Conservation (phyloP, 768 basidiomycete species). For the Tulasnella sp. region DNA sequence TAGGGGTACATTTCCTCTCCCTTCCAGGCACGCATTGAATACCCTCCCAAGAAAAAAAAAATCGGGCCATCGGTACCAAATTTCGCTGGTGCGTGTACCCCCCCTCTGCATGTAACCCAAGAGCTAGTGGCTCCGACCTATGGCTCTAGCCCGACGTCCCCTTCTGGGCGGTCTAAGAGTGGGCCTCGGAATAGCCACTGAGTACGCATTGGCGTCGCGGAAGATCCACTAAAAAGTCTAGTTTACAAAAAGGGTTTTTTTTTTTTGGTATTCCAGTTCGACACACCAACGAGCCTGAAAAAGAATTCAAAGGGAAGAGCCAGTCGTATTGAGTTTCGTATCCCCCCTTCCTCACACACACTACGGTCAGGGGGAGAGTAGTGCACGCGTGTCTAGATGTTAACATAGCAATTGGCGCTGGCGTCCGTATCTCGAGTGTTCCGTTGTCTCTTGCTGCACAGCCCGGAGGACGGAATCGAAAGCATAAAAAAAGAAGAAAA, state of each 20-base stretch:
- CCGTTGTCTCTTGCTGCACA: not conserved
- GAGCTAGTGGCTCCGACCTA: not conserved
- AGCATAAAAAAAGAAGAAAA: not conserved
- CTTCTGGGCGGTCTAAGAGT: not conserved
- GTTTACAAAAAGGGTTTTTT: no score
- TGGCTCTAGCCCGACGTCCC: not conserved
- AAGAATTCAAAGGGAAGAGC: constrained; percentile 7
- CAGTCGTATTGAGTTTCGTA: not conserved
- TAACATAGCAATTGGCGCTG: not conserved
- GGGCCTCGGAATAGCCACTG: not conserved
- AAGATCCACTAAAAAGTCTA: not conserved
- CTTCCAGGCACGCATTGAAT: constrained; percentile 9
- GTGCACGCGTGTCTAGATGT: not conserved
- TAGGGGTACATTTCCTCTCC: not conserved
- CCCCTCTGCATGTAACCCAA: not conserved
- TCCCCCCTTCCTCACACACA: not conserved
- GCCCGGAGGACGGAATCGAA: not conserved
- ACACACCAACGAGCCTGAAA: constrained; percentile 7
- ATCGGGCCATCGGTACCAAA: not conserved
- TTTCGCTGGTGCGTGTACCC: not conserved
- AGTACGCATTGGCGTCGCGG: not conserved
- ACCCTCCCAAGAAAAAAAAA: not conserved
- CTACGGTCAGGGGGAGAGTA: not conserved
- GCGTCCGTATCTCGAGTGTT: not conserved
- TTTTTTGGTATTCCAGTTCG: not conserved